A percentile compares a stretch with the other conserved stretches of the same genome.
Conservation (phyloP, 345 rosid species). For the Ceriops zippeliana region DNA sequence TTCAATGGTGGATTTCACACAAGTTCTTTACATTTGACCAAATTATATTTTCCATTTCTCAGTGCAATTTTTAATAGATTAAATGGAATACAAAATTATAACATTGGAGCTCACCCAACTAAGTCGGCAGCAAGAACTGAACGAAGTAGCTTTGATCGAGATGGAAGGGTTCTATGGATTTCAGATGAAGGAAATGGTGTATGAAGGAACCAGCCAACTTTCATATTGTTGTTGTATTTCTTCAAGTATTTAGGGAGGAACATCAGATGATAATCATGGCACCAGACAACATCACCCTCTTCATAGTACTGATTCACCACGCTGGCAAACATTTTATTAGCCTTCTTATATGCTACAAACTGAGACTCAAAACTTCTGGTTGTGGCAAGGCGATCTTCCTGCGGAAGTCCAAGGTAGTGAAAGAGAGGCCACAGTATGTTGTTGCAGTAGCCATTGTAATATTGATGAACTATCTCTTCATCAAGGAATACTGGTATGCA, state of each 20-base stretch:
- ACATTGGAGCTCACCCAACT: constrained; percentile 69
- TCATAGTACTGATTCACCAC: constrained; percentile 90
- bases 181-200: constrained; percentile 99
- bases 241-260: constrained; percentile 94
- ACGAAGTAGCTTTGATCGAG: constrained; percentile 86
- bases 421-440: constrained; percentile 98
- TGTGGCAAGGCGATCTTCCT: constrained; percentile 98
- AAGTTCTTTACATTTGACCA: too few species aligned
- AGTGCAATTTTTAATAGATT: not conserved
- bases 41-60: too few species aligned
- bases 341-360: constrained; percentile 91
- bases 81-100: not conserved
- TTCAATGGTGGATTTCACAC: too few species aligned
- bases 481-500: constrained; percentile 99
- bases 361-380: constrained; percentile 98
- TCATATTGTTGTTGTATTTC: constrained; percentile 74
- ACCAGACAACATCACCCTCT: constrained; percentile 99
- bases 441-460: constrained; percentile 98
- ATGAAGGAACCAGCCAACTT: constrained; percentile 99
- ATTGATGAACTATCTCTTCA: constrained; percentile 98
- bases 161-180: constrained; percentile 95
- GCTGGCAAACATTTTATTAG: constrained; percentile 97
- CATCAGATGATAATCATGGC: constrained; percentile 99
- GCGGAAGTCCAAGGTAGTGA: constrained; percentile 97
- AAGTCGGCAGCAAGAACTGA: constrained; percentile 98